Conservation (phyloP, 331 rosid genomes). For the Telfairia occidentalis region DNA sequence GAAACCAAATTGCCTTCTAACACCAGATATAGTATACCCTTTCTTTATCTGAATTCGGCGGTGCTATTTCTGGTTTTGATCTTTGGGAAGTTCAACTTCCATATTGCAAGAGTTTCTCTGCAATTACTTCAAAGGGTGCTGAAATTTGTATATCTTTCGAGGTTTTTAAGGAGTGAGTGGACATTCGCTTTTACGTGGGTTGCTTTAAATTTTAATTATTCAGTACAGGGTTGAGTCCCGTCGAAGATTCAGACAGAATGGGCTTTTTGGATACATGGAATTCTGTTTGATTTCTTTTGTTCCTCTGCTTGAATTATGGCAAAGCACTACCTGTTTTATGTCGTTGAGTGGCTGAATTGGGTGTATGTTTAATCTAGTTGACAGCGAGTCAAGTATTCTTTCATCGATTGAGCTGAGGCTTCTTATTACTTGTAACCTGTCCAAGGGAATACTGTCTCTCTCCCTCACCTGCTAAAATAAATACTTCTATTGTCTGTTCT, state of each 20-base stretch:
- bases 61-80: neutral
- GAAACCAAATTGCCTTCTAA: neutral
- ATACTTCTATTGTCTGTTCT: neutral
- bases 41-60: neutral
- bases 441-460: slow-evolving; percentile 26
- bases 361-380: slow-evolving; percentile 8
- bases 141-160: slow-evolving; percentile 27
- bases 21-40: neutral
- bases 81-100: neutral
- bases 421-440: slow-evolving; percentile 31
- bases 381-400: slow-evolving; percentile 23
- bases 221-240: slow-evolving; percentile 24
- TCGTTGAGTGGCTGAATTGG: slow-evolving; percentile 23
- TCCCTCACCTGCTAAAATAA: neutral
- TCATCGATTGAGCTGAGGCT: slow-evolving; percentile 26
- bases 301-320: slow-evolving; percentile 32
- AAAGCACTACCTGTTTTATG: slow-evolving; percentile 24
- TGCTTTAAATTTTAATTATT: slow-evolving; percentile 17
- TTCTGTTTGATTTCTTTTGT: slow-evolving; percentile 17
- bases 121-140: slow-evolving; percentile 8
- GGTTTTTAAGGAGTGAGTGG: slow-evolving; percentile 30
- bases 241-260: slow-evolving; percentile 50
- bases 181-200: slow-evolving; percentile 23
- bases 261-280: slow-evolving; percentile 20
- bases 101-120: neutral